Evolutionary conservation across 257 asterid genomes (phyloP).

Genomic region (Vinca minor): DNA sequence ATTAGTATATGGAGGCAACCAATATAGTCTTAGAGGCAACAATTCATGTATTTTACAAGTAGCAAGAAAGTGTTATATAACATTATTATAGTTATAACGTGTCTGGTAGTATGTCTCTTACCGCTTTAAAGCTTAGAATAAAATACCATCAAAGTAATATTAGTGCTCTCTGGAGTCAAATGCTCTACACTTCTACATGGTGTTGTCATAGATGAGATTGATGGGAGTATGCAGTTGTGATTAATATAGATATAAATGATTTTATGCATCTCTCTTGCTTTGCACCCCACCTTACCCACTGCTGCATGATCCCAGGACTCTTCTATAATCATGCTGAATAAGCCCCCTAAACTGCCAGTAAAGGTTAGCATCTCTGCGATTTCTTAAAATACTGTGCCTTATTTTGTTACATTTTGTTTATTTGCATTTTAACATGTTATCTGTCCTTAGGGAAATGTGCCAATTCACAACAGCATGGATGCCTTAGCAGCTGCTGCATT

Average conservation of each 20-base stretch:
- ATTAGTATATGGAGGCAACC: background rate
- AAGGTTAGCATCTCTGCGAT: slow-evolving; percentile 42
- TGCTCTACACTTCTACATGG: background rate
- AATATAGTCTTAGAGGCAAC: background rate
- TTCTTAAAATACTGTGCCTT: slow-evolving; percentile 7
- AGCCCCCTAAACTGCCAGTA: slow-evolving; percentile 91
- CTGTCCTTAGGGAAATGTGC: slow-evolving; percentile 49
- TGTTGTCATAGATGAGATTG: background rate
- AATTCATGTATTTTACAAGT: background rate
- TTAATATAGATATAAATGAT: background rate
- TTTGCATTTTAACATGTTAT: slow-evolving; percentile 15
- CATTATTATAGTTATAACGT: too few relatives aligned
- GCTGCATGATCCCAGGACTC: slow-evolving; percentile 56
- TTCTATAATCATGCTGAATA: slow-evolving; percentile 71
- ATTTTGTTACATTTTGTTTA: background rate
- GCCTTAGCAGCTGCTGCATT: slow-evolving; percentile 95
- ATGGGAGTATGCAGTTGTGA: background rate
- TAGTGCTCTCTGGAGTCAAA: background rate
- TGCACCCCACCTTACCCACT: slow-evolving; percentile 9
- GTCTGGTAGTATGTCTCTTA: background rate
- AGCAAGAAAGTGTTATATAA: background rate
- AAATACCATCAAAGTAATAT: background rate
- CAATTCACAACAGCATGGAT: slow-evolving; percentile 96
- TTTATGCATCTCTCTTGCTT: background rate
- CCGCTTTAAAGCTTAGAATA: background rate